A percentile compares a stretch with the other conserved stretches of the same genome.
Conservation (phyloP, 768 basidiomycete species). For the Tricholoma sp. region DNA sequence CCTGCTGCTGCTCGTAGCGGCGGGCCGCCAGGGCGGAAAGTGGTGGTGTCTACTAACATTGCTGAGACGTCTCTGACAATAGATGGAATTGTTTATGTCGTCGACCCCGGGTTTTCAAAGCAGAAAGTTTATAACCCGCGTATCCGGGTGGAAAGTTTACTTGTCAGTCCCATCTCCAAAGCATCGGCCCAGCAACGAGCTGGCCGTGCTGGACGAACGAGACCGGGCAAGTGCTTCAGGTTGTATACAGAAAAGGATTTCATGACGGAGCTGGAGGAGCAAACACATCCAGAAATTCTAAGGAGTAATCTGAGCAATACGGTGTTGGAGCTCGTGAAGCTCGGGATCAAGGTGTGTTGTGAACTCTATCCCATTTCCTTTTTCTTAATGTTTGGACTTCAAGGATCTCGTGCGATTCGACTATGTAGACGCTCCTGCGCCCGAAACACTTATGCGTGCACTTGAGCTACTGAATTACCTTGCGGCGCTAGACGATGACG, state of each 20-base stretch:
- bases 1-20: conserved; percentile 60
- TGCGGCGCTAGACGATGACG: conserved; percentile 90
- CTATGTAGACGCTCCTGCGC: conserved; percentile 90
- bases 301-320: conserved; percentile 91
- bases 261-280: conserved; percentile 92
- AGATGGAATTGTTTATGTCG: conserved; percentile 99
- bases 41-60: conserved; percentile 94
- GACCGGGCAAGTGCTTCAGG: conserved; percentile 96
- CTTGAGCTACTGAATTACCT: conserved; percentile 91
- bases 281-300: conserved; percentile 95
- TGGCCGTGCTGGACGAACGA: conserved; percentile 92
- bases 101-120: conserved; percentile 96
- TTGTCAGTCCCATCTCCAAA: conserved; percentile 95
- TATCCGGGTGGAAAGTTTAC: conserved; percentile 89
- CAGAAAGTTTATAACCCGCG: conserved; percentile 98
- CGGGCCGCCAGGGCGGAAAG: conserved; percentile 86
- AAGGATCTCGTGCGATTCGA: conserved; percentile 84
- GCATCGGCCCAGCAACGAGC: conserved; percentile 95
- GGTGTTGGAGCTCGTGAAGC: conserved; percentile 89
- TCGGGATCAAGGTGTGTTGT: conserved; percentile 74
- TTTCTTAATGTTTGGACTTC: conserved; percentile 1
- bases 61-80: conserved; percentile 98
- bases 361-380: conserved; percentile 2
- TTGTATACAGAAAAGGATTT: conserved; percentile 98
- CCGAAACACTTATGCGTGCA: conserved; percentile 96